These are phyloP conservation scores for Hirschioporus abietinus DNA, from an alignment of 768 basidiomycete species.

Conservation along the genomic window DNA sequence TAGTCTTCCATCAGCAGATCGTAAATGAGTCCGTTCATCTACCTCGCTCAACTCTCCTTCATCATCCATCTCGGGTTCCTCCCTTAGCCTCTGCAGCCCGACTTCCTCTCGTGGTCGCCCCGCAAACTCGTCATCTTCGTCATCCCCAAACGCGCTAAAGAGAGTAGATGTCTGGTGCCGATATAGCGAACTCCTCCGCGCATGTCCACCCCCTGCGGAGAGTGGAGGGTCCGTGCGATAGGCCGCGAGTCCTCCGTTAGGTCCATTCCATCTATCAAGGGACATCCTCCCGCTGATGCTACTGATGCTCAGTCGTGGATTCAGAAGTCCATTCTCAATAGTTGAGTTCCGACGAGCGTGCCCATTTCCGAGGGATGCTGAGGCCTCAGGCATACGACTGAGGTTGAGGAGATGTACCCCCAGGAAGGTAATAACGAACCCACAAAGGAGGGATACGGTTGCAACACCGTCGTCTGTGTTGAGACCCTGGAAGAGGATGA, in stretches of 20 bases:
- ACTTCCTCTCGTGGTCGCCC: conserved; percentile 22
- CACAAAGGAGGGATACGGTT: conserved; percentile 81
- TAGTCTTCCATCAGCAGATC: neutral
- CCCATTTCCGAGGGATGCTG: conserved; percentile 30
- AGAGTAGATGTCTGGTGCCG: conserved; percentile 60
- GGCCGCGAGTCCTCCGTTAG: conserved; percentile 24
- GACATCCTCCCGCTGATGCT: conserved; percentile 55
- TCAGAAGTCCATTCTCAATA: conserved; percentile 62
- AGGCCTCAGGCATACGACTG: conserved; percentile 54
- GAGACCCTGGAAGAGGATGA: conserved; percentile 97
- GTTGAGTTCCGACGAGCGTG: conserved; percentile 34
- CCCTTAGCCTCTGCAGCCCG: conserved; percentile 53
- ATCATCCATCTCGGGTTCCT: conserved; percentile 35
- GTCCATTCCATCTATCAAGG: conserved; percentile 67
- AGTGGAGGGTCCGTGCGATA: conserved; percentile 25
- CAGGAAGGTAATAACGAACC: conserved; percentile 90
- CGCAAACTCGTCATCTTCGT: conserved; percentile 30
- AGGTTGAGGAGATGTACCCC: conserved; percentile 94
- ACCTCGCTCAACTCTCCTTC: conserved; percentile 16
- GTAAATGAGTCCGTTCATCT: conserved; percentile 6
- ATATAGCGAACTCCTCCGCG: conserved; percentile 60
- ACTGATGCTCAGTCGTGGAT: conserved; percentile 68
- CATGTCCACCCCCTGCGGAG: conserved; percentile 40
- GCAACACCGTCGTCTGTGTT: conserved; percentile 81
- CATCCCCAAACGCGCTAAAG: conserved; percentile 70